phyloP scores from a whole-genome alignment of 1,284 basidiomycete species.

The Ganoderma sp. region DNA sequence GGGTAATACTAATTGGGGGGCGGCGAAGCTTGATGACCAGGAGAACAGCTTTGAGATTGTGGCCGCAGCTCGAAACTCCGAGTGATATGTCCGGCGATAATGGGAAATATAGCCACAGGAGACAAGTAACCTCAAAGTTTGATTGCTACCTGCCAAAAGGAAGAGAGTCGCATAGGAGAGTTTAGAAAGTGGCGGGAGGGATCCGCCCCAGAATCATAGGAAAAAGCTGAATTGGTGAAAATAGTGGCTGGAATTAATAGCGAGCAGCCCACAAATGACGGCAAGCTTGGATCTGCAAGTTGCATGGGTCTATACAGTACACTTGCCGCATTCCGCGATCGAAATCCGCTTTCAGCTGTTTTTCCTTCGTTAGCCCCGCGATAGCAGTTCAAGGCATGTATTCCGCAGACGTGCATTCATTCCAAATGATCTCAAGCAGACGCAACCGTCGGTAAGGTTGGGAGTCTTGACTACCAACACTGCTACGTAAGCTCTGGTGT shows the following conservation, averaged over 20 bases:
- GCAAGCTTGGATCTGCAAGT: background rate
- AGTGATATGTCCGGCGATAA: background rate
- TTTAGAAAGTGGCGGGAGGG: background rate
- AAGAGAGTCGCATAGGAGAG: background rate
- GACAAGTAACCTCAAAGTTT: background rate
- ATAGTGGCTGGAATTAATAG: background rate
- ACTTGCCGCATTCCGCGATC: background rate
- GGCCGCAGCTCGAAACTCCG: background rate
- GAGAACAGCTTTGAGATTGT: background rate
- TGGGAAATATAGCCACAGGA: background rate
- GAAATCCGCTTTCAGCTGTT: background rate
- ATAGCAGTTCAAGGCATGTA: background rate
- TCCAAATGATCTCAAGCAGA: background rate
- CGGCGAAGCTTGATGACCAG: background rate
- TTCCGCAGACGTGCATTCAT: background rate
- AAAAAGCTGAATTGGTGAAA: background rate
- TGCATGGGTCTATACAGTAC: background rate
- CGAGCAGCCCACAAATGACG: background rate
- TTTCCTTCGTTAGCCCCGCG: background rate
- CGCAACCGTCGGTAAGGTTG: background rate
- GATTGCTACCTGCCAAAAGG: background rate
- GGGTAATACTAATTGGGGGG: background rate
- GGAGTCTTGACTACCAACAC: background rate
- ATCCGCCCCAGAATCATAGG: background rate
- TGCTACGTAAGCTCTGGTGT: background rate